Evolutionary conservation across 495 filamentous ascomycete species (phyloP).

Genomic region (Aspergillus affinis): DNA sequence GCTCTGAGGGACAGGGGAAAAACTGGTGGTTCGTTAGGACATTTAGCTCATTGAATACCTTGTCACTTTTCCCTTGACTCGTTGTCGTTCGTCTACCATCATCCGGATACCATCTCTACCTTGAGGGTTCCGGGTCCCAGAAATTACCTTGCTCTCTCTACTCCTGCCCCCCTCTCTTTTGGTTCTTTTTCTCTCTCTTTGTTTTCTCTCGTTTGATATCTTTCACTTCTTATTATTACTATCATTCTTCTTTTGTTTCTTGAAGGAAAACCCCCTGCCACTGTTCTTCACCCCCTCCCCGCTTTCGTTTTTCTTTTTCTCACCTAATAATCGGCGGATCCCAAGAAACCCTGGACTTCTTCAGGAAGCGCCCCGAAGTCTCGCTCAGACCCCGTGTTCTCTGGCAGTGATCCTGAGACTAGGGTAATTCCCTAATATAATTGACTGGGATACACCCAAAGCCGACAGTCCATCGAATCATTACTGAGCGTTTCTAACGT

Average conservation of each 20-base stretch:
- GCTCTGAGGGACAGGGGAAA: conserved; percentile 10
- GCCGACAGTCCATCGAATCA: not conserved
- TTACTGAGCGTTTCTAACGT: not conserved
- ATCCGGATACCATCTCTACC: no score
- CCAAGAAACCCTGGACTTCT: conserved; percentile 25
- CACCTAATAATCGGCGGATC: conserved; percentile 10
- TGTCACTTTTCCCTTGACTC: not conserved
- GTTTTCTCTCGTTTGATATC: not conserved
- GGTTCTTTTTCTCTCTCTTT: not conserved
- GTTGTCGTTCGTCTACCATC: no score
- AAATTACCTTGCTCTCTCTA: no score
- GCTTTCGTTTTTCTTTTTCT: conserved; percentile 7
- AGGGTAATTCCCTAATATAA: not conserved
- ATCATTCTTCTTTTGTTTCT: no score
- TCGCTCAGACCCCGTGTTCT: conserved; percentile 38
- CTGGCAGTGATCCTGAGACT: conserved; percentile 17
- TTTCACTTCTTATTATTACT: no score
- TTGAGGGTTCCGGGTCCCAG: no score
- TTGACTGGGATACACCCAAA: not conserved
- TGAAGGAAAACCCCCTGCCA: not conserved
- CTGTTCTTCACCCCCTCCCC: not conserved
- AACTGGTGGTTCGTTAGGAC: conserved; percentile 12
- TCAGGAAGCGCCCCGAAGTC: conserved; percentile 34
- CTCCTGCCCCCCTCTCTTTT: not conserved
- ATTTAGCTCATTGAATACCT: conserved; percentile 1